phyloP scores from a whole-genome alignment of 352 stramenopile species.

The Peronospora destructor region DNA sequence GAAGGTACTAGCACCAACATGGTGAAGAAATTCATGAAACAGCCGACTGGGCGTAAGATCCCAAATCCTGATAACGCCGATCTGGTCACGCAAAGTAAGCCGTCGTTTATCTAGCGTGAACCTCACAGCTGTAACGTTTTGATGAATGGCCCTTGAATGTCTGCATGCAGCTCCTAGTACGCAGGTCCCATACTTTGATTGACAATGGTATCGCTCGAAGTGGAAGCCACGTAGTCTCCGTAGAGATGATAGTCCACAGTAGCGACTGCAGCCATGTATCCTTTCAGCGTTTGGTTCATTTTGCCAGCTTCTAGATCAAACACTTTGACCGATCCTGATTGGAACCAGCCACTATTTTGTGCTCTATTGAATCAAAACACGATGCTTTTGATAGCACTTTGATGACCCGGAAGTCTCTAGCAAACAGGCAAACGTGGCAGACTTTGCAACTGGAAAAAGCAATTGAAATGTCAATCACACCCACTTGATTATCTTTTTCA shows the following conservation, averaged over 20 bases:
- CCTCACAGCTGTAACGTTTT: slow-evolving; percentile 66
- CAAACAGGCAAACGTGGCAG: neutral
- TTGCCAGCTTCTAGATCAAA: slow-evolving; percentile 80
- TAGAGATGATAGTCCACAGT: slow-evolving; percentile 82
- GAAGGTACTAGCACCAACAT: slow-evolving; percentile 67
- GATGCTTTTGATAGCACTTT: slow-evolving; percentile 71
- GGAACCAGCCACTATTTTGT: slow-evolving; percentile 72
- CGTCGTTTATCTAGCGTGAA: slow-evolving; percentile 80
- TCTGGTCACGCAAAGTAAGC: slow-evolving; percentile 68
- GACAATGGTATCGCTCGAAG: slow-evolving; percentile 74
- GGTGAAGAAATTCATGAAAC: slow-evolving; percentile 67
- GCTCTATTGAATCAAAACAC: slow-evolving; percentile 76
- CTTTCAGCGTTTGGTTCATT: slow-evolving; percentile 71
- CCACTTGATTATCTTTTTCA: slow-evolving; percentile 86
- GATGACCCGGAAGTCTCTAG: slow-evolving; percentile 69
- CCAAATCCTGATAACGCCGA: slow-evolving; percentile 81
- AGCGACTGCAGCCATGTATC: slow-evolving; percentile 78
- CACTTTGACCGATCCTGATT: slow-evolving; percentile 77
- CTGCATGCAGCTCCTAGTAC: slow-evolving; percentile 83
- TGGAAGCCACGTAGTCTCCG: slow-evolving; percentile 79
- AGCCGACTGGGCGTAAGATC: slow-evolving; percentile 74
- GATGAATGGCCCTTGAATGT: slow-evolving; percentile 77
- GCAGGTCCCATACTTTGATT: slow-evolving; percentile 87
- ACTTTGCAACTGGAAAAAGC: neutral
- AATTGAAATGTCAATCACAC: neutral